Conservation (phyloP, 2,329 filamentous ascomycete species). For the Paecilomyces dactylethromorphus region DNA sequence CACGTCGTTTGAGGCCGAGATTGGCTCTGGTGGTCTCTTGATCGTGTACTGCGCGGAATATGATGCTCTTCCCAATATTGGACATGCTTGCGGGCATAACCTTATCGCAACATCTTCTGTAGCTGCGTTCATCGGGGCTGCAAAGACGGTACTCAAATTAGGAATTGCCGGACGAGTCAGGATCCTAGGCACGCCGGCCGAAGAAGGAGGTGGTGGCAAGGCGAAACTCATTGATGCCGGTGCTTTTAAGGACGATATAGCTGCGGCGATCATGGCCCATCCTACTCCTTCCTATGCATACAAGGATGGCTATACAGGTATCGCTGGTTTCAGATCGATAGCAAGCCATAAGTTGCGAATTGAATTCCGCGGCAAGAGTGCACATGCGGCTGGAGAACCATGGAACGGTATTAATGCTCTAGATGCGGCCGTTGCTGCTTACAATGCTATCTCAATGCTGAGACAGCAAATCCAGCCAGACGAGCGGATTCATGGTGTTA, state of each 20-base stretch:
- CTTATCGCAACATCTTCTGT: slow-evolving; percentile 19
- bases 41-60: slow-evolving; percentile 25
- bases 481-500: slow-evolving; percentile 42
- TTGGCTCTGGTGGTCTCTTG: slow-evolving; percentile 24
- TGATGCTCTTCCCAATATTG: slow-evolving; percentile 21
- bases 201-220: slow-evolving; percentile 23
- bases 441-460: slow-evolving; percentile 36
- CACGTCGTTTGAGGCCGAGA: slow-evolving; percentile 39
- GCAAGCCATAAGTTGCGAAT: slow-evolving; percentile 10
- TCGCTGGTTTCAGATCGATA: background rate
- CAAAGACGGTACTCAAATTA: slow-evolving; percentile 10
- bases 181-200: slow-evolving; percentile 22
- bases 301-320: background rate
- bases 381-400: slow-evolving; percentile 46
- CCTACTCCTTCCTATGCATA: slow-evolving; percentile 12
- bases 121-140: slow-evolving; percentile 17
- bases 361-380: slow-evolving; percentile 40
- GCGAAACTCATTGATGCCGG: slow-evolving; percentile 30
- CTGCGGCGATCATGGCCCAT: slow-evolving; percentile 32
- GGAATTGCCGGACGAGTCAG: slow-evolving; percentile 10
- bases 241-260: slow-evolving; percentile 23
- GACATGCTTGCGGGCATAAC: slow-evolving; percentile 24
- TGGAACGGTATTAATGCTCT: slow-evolving; percentile 51
- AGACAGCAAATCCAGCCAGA: slow-evolving; percentile 47
- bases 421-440: slow-evolving; percentile 43